These are phyloP conservation scores for Russula lepida DNA, from an alignment of 768 basidiomycete genomes.

Conservation along the genomic window DNA sequence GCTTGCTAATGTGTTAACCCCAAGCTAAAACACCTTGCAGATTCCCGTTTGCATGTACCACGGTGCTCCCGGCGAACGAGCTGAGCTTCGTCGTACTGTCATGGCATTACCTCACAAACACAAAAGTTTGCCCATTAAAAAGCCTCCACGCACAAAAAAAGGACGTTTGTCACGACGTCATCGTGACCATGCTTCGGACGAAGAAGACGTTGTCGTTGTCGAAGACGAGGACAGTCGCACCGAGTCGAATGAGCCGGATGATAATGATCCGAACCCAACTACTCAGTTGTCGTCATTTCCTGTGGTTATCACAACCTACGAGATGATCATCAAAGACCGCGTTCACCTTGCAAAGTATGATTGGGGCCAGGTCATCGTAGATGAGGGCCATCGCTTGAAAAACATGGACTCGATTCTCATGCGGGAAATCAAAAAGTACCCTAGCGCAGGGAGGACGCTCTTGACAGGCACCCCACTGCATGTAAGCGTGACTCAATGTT, in stretches of 20 bases:
- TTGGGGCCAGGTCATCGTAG: constrained; percentile 93
- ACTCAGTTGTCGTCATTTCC: constrained; percentile 47
- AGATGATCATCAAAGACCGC: constrained; percentile 84
- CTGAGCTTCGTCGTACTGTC: constrained; percentile 46
- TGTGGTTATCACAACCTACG: constrained; percentile 85
- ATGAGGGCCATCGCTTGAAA: constrained; percentile 92
- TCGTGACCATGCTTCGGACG: constrained; percentile 3
- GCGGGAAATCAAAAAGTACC: constrained; percentile 81
- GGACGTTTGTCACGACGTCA: not conserved
- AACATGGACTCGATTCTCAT: constrained; percentile 90
- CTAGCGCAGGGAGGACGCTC: constrained; percentile 80
- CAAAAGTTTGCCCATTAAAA: not conserved
- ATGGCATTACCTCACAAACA: not conserved
- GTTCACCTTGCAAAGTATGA: constrained; percentile 53
- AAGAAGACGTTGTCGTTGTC: not conserved
- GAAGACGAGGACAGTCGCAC: not conserved
- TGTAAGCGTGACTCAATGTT: constrained; percentile 38
- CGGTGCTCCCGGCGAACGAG: constrained; percentile 73
- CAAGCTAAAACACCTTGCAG: constrained; percentile 29
- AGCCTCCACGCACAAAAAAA: not conserved
- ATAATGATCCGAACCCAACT: constrained; percentile 24
- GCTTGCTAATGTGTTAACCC: not conserved
- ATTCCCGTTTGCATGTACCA: constrained; percentile 90
- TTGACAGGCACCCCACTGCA: constrained; percentile 95
- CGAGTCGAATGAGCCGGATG: not conserved